Conservation (phyloP, 2,329 filamentous ascomycete species). For the Fragosphaeria purpurea region DNA sequence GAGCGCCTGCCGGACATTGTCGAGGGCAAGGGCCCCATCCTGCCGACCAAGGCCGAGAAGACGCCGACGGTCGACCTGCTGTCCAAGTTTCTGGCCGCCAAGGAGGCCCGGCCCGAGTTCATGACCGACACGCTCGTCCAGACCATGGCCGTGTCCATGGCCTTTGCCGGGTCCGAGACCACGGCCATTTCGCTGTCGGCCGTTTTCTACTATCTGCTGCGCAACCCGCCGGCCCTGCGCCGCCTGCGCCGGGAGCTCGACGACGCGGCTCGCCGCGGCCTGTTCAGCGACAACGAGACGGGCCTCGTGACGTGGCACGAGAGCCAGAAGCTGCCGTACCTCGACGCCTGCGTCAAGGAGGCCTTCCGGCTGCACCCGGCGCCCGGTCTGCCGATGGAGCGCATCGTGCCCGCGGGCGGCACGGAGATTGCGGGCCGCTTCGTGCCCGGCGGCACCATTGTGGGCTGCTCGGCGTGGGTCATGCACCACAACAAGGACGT, state of each 20-base stretch:
- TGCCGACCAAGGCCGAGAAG: constrained; percentile 28
- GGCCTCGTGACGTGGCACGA: constrained; percentile 61
- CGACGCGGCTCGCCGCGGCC: constrained; percentile 40
- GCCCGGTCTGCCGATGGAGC: constrained; percentile 61
- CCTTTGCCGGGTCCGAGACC: constrained; percentile 67
- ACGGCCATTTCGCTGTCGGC: constrained; percentile 64
- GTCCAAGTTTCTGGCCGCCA: constrained; percentile 62
- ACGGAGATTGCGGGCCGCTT: constrained; percentile 51
- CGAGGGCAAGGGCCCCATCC: constrained; percentile 24
- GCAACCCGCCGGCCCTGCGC: constrained; percentile 45
- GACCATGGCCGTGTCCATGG: constrained; percentile 63
- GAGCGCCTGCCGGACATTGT: constrained; percentile 46
- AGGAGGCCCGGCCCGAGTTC: constrained; percentile 56
- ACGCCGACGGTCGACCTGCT: constrained; percentile 49
- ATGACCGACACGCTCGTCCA: constrained; percentile 62
- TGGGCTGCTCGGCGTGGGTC: constrained; percentile 67
- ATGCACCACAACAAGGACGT: constrained; percentile 58
- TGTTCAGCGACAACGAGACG: constrained; percentile 39
- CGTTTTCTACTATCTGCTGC: constrained; percentile 65
- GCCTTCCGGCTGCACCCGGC: constrained; percentile 68
- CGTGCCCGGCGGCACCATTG: constrained; percentile 60
- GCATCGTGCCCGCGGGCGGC: constrained; percentile 57
- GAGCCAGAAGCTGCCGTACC: constrained; percentile 59
- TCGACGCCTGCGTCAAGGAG: constrained; percentile 71
- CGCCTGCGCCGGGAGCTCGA: constrained; percentile 55